phyloP scores from a whole-genome alignment of 1,284 basidiomycete species.

The Tranzscheliella williamsii region DNA sequence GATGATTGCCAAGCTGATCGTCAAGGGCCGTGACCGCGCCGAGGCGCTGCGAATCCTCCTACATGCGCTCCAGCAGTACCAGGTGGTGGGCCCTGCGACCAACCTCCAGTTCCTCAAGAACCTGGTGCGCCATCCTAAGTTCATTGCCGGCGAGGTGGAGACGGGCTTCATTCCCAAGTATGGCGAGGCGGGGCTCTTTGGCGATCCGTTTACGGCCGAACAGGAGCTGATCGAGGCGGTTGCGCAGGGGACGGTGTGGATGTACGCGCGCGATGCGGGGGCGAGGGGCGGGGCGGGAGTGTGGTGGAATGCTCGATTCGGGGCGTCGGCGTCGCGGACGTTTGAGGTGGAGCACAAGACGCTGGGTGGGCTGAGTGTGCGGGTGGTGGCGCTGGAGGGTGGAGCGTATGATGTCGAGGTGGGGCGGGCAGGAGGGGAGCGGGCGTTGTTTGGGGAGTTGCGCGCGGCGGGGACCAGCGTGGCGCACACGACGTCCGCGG shows the following conservation, averaged over 20 bases:
- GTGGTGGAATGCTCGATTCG: slow-evolving; percentile 16
- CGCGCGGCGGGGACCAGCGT: not conserved
- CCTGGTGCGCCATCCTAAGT: slow-evolving; percentile 76
- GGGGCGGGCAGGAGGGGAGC: no score
- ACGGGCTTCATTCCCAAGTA: slow-evolving; percentile 79
- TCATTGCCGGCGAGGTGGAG: slow-evolving; percentile 81
- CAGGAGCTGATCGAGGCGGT: slow-evolving; percentile 10
- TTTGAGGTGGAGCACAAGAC: slow-evolving; percentile 10
- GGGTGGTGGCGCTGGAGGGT: not conserved
- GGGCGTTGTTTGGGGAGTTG: not conserved
- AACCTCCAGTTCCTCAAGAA: slow-evolving; percentile 85
- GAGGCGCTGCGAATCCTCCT: slow-evolving; percentile 80
- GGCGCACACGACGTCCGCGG: not conserved
- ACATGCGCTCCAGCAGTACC: slow-evolving; percentile 81
- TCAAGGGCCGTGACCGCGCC: slow-evolving; percentile 81
- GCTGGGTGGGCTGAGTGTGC: slow-evolving; percentile 6
- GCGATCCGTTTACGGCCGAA: slow-evolving; percentile 12
- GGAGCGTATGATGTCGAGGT: slow-evolving; percentile 3
- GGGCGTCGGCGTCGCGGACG: not conserved
- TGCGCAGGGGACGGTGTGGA: slow-evolving; percentile 9
- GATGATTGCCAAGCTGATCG: slow-evolving; percentile 91
- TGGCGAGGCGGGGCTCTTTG: slow-evolving; percentile 23
- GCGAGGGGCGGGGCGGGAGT: not conserved
- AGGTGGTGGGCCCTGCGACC: slow-evolving; percentile 85
- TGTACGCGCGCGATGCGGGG: slow-evolving; percentile 63